Base-by-base conservation (phyloP, 345 rosid genomes). In the Camelina neglecta region DNA sequence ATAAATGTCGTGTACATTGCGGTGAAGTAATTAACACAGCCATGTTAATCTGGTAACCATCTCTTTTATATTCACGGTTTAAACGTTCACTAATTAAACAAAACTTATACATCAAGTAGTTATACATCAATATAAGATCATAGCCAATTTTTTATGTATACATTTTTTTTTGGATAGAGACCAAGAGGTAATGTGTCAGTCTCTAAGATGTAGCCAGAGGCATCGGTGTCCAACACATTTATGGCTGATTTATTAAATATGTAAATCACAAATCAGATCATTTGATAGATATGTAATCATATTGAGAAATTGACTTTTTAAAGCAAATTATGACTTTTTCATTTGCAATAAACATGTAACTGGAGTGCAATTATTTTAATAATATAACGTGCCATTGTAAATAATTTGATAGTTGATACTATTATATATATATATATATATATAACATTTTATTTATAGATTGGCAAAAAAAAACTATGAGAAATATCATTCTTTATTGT, bases 1-100 rank as follows among this genome's bases (percentile, higher is more conserved):
- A 60, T 60, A 36, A 49, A 11, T 72, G 68, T 38, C 68, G 45
- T 73, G 24, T 64, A 36, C 15, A 59, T 53, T 53, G 24, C 23
- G 63, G 24, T 73, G 45, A 45, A 18, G 57, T 35, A 65, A 21
- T 73, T 73, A 64, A 33, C 18, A 18, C 18, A 18, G 18, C 18
- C 18, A 18, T 18, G 18, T 18, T 18, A 60, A 63, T 29, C 50
- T 18, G 33, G 36, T 41, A 23, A 41, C 38, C 15, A 23, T 8
- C 67, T 62, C 11, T 23, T 42, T 26, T 15, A 23, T 9, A 29
- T 8, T 56, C 20, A 26, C 36, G 60, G 36, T 26, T 26, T 24
- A 11, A 64, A 45, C n/a, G 13, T 24, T 26, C 39, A 44, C 7
- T 24, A n/a, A 64, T 29, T 33, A 31, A 47, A 8, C 54, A 64